A percentile compares a stretch with the other conserved stretches of the same genome.
phyloP scores from a whole-genome alignment of 1,139 yeast genomes.

The Suzukiozyma palmioleophila region DNA sequence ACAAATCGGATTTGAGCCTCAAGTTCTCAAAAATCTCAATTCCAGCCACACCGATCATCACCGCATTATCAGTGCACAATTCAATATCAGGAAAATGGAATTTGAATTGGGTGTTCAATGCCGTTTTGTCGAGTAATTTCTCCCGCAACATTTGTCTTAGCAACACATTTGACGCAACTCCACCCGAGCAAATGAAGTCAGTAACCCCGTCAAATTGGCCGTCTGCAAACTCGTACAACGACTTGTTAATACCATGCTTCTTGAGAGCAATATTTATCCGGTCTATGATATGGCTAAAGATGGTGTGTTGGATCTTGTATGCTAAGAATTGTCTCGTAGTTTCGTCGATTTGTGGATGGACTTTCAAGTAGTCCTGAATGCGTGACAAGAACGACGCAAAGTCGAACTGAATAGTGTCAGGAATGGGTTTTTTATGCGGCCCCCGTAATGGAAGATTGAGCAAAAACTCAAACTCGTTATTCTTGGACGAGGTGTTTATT shows the following conservation, averaged over 20 bases:
- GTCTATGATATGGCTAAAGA: constrained; percentile 68
- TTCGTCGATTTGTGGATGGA: constrained; percentile 15
- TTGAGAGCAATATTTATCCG: constrained; percentile 53
- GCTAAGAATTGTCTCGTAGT: constrained; percentile 44
- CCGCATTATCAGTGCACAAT: constrained; percentile 90
- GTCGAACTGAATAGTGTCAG: constrained; percentile 49
- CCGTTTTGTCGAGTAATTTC: constrained; percentile 20
- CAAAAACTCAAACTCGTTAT: constrained; percentile 27
- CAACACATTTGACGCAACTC: constrained; percentile 76
- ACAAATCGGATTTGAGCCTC: constrained; percentile 44
- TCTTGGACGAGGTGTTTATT: constrained; percentile 18
- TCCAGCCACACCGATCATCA: constrained; percentile 98
- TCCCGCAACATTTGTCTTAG: constrained; percentile 49
- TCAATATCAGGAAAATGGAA: constrained; percentile 65
- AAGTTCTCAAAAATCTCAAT: constrained; percentile 70
- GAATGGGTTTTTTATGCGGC: constrained; percentile 26
- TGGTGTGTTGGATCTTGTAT: constrained; percentile 55
- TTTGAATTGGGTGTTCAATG: constrained; percentile 10
- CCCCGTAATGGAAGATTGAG: constrained; percentile 32
- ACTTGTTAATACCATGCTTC: constrained; percentile 24
- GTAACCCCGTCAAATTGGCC: constrained; percentile 39
- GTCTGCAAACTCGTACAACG: constrained; percentile 15
- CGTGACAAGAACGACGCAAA: constrained; percentile 75
- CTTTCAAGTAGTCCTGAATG: constrained; percentile 29
- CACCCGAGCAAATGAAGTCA: constrained; percentile 84